Conservation (phyloP, 805 yeast genomes). For the Saturnispora ahearnii region DNA sequence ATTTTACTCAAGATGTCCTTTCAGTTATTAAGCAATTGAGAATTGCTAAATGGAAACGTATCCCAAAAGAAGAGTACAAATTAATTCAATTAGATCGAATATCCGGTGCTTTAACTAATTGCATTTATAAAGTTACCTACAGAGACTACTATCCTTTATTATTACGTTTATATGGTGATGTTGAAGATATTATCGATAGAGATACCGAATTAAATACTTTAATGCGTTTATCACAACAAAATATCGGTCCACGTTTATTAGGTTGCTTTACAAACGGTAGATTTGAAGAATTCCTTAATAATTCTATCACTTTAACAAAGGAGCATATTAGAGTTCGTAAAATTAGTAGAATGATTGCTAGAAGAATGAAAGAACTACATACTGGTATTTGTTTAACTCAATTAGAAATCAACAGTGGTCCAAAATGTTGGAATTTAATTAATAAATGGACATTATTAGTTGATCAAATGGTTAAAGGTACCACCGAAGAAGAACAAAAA, state of each 20-base stretch:
- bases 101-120: slow-evolving; percentile 89
- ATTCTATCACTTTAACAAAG: slow-evolving; percentile 69
- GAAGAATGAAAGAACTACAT: slow-evolving; percentile 95
- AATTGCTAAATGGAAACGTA: slow-evolving; percentile 73
- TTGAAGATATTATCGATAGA: slow-evolving; percentile 77
- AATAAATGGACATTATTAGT: slow-evolving; percentile 60
- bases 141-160: slow-evolving; percentile 48
- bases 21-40: slow-evolving; percentile 52
- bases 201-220: slow-evolving; percentile 67
- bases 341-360: slow-evolving; percentile 75
- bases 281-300: slow-evolving; percentile 83
- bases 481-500: slow-evolving; percentile 27
- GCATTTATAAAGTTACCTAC: slow-evolving; percentile 59
- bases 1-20: slow-evolving; percentile 73
- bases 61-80: slow-evolving; percentile 32
- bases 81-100: slow-evolving; percentile 54
- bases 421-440: slow-evolving; percentile 62
- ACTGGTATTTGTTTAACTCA: slow-evolving; percentile 58
- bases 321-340: slow-evolving; percentile 67
- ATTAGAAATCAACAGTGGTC: slow-evolving; percentile 49
- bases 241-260: slow-evolving; percentile 79
- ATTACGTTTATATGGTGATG: slow-evolving; percentile 83
- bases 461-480: slow-evolving; percentile 32
- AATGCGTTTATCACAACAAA: slow-evolving; percentile 60
- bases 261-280: slow-evolving; percentile 92